Evolutionary conservation across 1,284 basidiomycete species (phyloP), one percentile per base, ranked within the genome.

Genomic region (Trichosporon coremiiforme): DNA sequence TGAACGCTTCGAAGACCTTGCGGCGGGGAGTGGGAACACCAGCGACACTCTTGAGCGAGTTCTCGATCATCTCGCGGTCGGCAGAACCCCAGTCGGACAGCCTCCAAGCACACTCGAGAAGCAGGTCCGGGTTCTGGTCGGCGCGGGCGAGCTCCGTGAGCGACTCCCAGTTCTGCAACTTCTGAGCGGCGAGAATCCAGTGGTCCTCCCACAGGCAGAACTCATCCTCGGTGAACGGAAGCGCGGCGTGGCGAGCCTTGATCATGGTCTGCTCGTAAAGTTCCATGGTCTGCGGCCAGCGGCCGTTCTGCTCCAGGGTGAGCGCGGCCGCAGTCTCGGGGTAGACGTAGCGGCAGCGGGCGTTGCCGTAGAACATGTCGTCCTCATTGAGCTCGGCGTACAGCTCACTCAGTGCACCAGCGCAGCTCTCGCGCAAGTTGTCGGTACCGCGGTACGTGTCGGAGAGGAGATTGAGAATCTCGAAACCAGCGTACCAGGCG

Each of bases 181-280:
- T 99, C 83, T 98, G 93, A 0, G 95, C 92, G 4, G 95, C 90
- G 17, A 97, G 85, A 72, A 99, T 93, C 97, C 98, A 99, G 83
- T 99, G 97, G 80, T 99, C 98, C 82, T 99, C 97, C 97, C 97
- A 99, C 20, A 99, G 86, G 77, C 93, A 94, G 82, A 97, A 99
- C 83, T 99, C 97, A 6, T 91, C 88, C 83, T 99, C 97, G 41
- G 92, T 92, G 85, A 97, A 99, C 1, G 95, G 90, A 64, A 98
- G 89, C 13, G 88, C 85, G 4, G 94, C 93, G 12, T 89, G 87
- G 62, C 95, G 89, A 5, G 94, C 92, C 81, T 91, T 94, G 76
- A 87, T 90, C 83, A 98, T 95, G 0, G 96, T 97, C 31, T 86
- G 86, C 83, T 99, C 97, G 84, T 99, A 98, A 66, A 91, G 87